These are phyloP conservation scores for Fraxinus paxiana DNA, from an alignment of 305 asterid species.

Conservation along the genomic window DNA sequence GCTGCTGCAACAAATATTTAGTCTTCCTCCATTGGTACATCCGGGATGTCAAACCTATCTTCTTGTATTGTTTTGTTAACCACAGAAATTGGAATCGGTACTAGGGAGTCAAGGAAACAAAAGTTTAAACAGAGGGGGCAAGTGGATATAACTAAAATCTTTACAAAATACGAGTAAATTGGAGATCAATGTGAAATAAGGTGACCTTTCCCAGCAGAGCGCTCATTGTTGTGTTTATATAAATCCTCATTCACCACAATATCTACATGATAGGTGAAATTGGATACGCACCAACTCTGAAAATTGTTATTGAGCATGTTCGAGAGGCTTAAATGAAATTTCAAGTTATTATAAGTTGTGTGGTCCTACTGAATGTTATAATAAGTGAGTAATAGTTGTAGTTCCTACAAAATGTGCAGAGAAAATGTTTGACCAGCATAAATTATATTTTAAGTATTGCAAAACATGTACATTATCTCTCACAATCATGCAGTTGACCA, in stretches of 20 bases:
- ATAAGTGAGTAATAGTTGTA: background rate
- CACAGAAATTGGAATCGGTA: slow-evolving; percentile 51
- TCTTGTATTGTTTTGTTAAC: slow-evolving; percentile 56
- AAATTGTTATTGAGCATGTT: background rate
- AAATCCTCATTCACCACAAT: background rate
- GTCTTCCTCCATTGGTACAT: slow-evolving; percentile 83
- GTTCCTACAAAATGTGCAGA: background rate
- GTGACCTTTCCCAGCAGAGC: background rate
- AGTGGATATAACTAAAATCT: background rate
- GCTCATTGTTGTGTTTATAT: background rate
- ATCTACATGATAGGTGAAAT: background rate
- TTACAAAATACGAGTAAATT: background rate
- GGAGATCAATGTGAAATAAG: background rate
- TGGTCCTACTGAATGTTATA: background rate
- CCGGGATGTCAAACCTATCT: slow-evolving; percentile 73
- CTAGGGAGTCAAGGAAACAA: slow-evolving; percentile 41
- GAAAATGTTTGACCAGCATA: background rate
- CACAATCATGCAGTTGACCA: background rate
- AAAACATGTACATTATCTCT: background rate
- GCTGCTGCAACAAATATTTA: slow-evolving; percentile 18
- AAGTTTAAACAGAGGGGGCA: background rate
- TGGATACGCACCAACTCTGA: background rate
- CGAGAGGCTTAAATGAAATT: background rate
- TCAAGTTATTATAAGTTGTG: background rate
- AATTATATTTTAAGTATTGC: background rate